Base-by-base conservation (phyloP, 345 rosid species). In the Arabis alpina region DNA sequence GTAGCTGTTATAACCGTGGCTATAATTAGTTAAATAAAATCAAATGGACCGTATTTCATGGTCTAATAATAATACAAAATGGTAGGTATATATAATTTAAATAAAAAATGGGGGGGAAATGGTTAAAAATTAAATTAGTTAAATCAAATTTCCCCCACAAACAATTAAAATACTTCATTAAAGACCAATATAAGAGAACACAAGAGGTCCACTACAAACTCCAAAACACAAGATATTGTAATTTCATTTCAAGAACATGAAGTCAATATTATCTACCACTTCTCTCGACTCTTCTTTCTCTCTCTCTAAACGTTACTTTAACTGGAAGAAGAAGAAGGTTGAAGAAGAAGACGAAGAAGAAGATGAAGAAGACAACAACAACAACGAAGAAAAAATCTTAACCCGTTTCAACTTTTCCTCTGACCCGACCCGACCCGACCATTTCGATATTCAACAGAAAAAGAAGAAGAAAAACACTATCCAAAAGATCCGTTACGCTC, bases 281-380 rank as follows among this genome's bases (percentile, higher is more conserved):
- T 81, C 96, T 27, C 87, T 82, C 24, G 97, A 91, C 64, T 85
- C 95, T 61, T 85, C 98, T 9, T 78, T 91, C 83, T 91, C 99
- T 70, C 81, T 91, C 81, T 94, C 99, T 70, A 90, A 90, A 41
- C 83, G 99, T 43, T 89, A 84, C 80, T 83, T 91, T 86, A 82
- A 77, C 81, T 91, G 92, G 91, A 84, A 79, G 72, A 94, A 82
- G 88, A 89, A 86, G 76, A 71, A 83, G 23, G 81, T 75, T 42
- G 83, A 83, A 44, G 91, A 83, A 47, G 88, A 82, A 3, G 80
- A 85, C 56, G 84, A 83, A 49, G 78, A 76, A 23, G 82, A 82
- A 8, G 79, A 71, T 30, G 68, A 74, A 24, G 68, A 81, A 5
- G 66, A 74, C 15, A 73, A 72, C 54, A 62, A 54, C 19, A 44